These are phyloP conservation scores for Lichtheimia ramosa DNA, from an alignment of 371 early-diverging fungal genomes.

Conservation along the genomic window DNA sequence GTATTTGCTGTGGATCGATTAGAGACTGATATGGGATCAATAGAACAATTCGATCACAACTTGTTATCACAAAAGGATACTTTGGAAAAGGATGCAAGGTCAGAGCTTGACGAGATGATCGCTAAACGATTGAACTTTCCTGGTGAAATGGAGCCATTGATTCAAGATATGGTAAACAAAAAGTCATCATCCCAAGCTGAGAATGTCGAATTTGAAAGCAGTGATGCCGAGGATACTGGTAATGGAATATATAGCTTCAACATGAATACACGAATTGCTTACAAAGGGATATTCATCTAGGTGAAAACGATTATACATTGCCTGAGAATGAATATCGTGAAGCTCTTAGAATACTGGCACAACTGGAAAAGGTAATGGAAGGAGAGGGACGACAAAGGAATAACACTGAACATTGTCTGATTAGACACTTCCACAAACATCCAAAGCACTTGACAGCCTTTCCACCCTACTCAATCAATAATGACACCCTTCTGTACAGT, in stretches of 20 bases:
- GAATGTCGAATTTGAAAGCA: neutral
- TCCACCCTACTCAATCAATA: neutral
- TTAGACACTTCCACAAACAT: neutral
- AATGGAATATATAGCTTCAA: neutral
- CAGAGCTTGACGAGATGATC: neutral
- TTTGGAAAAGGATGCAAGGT: neutral
- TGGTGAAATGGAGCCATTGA: neutral
- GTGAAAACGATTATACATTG: neutral
- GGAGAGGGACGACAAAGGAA: too few relatives aligned
- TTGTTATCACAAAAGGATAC: too few relatives aligned
- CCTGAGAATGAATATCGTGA: conserved; percentile 5
- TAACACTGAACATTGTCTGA: neutral
- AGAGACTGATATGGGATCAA: too few relatives aligned
- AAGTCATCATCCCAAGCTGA: neutral
- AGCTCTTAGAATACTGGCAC: neutral
- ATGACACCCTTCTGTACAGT: neutral
- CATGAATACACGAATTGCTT: neutral
- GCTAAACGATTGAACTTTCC: neutral
- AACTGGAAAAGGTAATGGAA: conserved; percentile 3
- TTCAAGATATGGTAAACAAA: conserved; percentile 2
- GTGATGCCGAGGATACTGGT: neutral
- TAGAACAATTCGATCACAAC: too few relatives aligned
- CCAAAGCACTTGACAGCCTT: neutral
- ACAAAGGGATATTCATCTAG: neutral
- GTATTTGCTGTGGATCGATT: too few relatives aligned